Evolutionary conservation across 257 asterid genomes (phyloP).

Genomic region (Dorcoceras hygrometricum): DNA sequence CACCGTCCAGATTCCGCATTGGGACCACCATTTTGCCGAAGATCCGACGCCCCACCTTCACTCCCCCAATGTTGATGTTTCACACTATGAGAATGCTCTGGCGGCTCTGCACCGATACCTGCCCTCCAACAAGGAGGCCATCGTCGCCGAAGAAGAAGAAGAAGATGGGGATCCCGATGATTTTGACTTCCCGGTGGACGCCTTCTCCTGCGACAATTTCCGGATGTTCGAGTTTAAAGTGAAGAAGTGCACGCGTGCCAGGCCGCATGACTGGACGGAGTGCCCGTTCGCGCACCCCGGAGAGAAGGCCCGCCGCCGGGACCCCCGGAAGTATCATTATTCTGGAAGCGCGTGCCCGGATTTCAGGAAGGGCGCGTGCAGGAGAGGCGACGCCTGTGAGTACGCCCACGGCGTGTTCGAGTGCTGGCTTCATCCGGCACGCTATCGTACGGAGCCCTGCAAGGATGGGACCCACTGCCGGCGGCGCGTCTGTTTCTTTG

Average conservation of each 20-base stretch:
- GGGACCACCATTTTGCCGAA: slow-evolving; percentile 40
- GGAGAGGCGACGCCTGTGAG: not conserved
- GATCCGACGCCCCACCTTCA: slow-evolving; percentile 51
- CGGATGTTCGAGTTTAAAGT: slow-evolving; percentile 89
- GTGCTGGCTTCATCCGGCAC: not conserved
- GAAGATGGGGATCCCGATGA: slow-evolving; percentile 19
- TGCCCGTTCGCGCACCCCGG: slow-evolving; percentile 94
- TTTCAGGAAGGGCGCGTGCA: slow-evolving; percentile 34
- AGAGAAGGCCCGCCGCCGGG: slow-evolving; percentile 88
- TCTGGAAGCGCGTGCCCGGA: slow-evolving; percentile 83
- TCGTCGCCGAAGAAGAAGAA: slow-evolving; percentile 1
- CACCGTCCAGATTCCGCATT: slow-evolving; percentile 65
- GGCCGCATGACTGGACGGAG: slow-evolving; percentile 96
- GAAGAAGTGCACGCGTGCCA: slow-evolving; percentile 57
- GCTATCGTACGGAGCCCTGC: not conserved
- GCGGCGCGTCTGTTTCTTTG: slow-evolving; percentile 86
- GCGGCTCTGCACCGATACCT: slow-evolving; percentile 69
- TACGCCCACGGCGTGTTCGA: slow-evolving; percentile 1
- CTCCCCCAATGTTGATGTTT: slow-evolving; percentile 35
- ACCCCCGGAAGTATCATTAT: slow-evolving; percentile 65
- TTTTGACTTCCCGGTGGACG: slow-evolving; percentile 46
- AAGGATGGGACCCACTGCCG: slow-evolving; percentile 74
- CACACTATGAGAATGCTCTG: slow-evolving; percentile 35
- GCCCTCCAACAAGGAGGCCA: slow-evolving; percentile 58
- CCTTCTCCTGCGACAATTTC: slow-evolving; percentile 77